phyloP scores from a whole-genome alignment of 2,329 filamentous ascomycete species.

The Dothideomycetes sp. region DNA sequence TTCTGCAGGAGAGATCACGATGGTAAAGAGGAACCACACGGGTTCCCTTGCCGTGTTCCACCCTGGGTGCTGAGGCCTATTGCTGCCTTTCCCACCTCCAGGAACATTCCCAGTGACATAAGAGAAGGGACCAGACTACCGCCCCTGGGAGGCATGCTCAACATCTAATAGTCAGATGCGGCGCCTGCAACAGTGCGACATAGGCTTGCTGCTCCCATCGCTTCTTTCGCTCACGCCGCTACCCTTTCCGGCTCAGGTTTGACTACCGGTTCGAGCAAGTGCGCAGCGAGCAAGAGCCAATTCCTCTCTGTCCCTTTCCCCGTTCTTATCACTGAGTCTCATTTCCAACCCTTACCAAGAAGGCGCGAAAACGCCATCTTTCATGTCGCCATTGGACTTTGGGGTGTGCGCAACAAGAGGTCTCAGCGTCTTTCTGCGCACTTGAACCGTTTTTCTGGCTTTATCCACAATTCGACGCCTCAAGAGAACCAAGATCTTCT shows the following conservation, averaged over 20 bases:
- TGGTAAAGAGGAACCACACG: constrained; percentile 4
- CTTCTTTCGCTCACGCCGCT: constrained; percentile 22
- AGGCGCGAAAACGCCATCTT: constrained; percentile 12
- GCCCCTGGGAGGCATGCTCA: too few relatives aligned
- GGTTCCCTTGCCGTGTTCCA: constrained; percentile 10
- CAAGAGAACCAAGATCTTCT: constrained; percentile 9
- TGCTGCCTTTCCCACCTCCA: not conserved
- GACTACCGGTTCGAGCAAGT: constrained; percentile 23
- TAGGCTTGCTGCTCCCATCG: constrained; percentile 24
- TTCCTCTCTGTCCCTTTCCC: constrained; percentile 21
- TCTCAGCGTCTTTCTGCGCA: constrained; percentile 11
- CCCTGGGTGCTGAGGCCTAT: too few relatives aligned
- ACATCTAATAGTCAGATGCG: constrained; percentile 8
- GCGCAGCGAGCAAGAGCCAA: constrained; percentile 8
- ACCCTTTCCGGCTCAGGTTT: constrained; percentile 21
- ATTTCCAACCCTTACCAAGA: too few relatives aligned
- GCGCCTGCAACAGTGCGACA: constrained; percentile 26
- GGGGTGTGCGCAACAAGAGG: constrained; percentile 4
- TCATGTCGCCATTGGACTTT: too few relatives aligned
- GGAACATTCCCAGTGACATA: constrained; percentile 4
- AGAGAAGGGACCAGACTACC: not conserved
- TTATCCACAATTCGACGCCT: constrained; percentile 12
- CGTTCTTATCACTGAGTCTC: constrained; percentile 10
- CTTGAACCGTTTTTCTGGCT: constrained; percentile 12
- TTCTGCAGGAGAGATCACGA: constrained; percentile 6